Evolutionary conservation across 208 protist species (phyloP), one percentile per base, ranked within the genome.

Genomic region (Leishmania tarentolae): DNA sequence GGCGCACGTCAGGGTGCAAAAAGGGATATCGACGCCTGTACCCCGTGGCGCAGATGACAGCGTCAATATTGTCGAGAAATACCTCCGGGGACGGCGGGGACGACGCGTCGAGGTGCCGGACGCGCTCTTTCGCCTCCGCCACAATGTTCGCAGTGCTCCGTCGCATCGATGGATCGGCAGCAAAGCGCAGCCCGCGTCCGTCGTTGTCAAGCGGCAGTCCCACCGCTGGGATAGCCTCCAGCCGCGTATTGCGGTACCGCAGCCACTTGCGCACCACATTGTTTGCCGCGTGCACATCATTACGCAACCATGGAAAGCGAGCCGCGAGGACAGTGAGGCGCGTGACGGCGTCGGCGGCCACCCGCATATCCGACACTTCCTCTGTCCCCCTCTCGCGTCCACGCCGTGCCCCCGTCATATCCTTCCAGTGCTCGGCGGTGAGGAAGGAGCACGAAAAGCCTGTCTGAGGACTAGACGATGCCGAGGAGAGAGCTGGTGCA

Each of bases 31-130:
- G 91, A 52, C 80, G 70, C 6, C 77, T 88, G 87, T 92, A 98
- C 3, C 94, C 94, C 2, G 94, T 98, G 9, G 93, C 94, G 70
- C 82, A 94, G 75, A 98, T 89, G 31, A 98, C 88, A 17, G 88
- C 88, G 84, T 96, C 94, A 9, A 98, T 79, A 56, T 90, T 76
- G 74, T 95, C 90, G 21, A 96, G n/a, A 72, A 96, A 91, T 9
- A 87, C 81, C 19, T 85, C 91, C 7, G 82, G 28, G 37, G 69
- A 50, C 42, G 44, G 6, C 42, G 44, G 4, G 9, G 40, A 35
- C 17, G 69, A 61, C 15, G 15, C 21, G 44, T 24, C n/a, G 52
- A 28, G 53, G 40, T n/a, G 21, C 13, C 75, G 69, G 2, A 31
- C 80, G 2, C 70, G 82, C 68, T 44, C 75, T 75, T 85, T 80